Conservation (phyloP, 306 rosid genomes). For the Arachis hypogaea region DNA sequence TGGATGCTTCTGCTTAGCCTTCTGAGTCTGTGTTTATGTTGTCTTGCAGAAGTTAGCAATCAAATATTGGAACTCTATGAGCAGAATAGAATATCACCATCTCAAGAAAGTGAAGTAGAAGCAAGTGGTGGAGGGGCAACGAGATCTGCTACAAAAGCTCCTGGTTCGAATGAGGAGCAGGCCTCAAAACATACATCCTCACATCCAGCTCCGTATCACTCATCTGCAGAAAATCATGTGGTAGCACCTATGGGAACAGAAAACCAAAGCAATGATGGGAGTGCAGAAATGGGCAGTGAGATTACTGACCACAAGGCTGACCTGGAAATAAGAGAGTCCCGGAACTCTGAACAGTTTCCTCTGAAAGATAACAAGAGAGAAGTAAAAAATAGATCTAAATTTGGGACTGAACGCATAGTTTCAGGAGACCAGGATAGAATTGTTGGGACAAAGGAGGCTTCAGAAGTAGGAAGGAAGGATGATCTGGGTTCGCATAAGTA, state of each 20-base stretch:
- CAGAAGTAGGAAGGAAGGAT: conserved; percentile 50
- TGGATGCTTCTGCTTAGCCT: conserved; percentile 24
- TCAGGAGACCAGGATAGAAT: conserved; percentile 61
- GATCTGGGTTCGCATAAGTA: conserved; percentile 29
- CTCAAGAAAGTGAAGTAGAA: conserved; percentile 75
- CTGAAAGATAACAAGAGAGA: conserved; percentile 48
- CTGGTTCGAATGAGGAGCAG: conserved; percentile 65
- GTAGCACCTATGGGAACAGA: conserved; percentile 46
- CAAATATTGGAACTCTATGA: conserved; percentile 98
- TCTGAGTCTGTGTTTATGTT: conserved; percentile 25
- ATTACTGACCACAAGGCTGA: conserved; percentile 67
- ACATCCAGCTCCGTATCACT: conserved; percentile 34
- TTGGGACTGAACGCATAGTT: conserved; percentile 42
- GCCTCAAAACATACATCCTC: conserved; percentile 45
- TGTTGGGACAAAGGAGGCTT: conserved; percentile 55
- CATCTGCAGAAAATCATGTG: conserved; percentile 40
- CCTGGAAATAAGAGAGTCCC: conserved; percentile 60
- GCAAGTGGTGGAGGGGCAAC: conserved; percentile 62
- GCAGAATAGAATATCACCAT: conserved; percentile 76
- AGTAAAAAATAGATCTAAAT: conserved; percentile 33
- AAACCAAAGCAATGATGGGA: conserved; percentile 71
- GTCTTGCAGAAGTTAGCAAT: conserved; percentile 91
- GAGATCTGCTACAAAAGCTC: conserved; percentile 56
- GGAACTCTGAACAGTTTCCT: conserved; percentile 45
- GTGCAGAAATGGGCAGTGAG: conserved; percentile 62